phyloP scores from a whole-genome alignment of 257 asterid genomes.

The Euphrasia confusa region DNA sequence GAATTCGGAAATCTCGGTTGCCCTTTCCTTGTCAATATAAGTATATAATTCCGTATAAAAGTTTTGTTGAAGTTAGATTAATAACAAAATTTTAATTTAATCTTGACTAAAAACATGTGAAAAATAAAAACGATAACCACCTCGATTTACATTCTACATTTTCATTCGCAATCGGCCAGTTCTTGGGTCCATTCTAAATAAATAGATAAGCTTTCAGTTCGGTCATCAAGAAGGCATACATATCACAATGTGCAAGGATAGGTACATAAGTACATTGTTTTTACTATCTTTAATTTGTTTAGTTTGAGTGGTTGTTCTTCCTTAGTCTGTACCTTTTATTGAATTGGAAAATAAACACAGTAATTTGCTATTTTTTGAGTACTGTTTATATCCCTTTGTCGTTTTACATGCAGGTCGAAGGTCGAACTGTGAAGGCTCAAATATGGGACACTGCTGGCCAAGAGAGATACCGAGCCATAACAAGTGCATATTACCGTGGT shows the following conservation, averaged over 20 bases:
- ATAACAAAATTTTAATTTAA: not conserved
- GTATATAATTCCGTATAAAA: no score
- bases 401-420: not conserved
- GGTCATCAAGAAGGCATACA: not conserved
- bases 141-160: not conserved
- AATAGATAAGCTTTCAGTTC: not conserved
- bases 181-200: not conserved
- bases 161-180: not conserved
- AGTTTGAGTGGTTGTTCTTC: not conserved
- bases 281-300: not conserved
- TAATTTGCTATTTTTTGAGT: no score
- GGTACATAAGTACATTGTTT: not conserved
- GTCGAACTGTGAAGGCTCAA: constrained; percentile 1
- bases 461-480: constrained; percentile 3
- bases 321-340: not conserved
- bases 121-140: not conserved
- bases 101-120: not conserved
- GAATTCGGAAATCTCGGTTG: no score
- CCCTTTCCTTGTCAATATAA: no score
- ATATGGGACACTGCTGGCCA: constrained; percentile 2
- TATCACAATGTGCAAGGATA: not conserved
- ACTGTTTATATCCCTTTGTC: no score
- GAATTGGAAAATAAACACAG: no score
- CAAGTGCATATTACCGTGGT: constrained; percentile 3
- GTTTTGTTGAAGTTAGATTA: no score